Evolutionary conservation across 345 rosid genomes (phyloP).

Genomic region (Toxicodendron radicans): DNA sequence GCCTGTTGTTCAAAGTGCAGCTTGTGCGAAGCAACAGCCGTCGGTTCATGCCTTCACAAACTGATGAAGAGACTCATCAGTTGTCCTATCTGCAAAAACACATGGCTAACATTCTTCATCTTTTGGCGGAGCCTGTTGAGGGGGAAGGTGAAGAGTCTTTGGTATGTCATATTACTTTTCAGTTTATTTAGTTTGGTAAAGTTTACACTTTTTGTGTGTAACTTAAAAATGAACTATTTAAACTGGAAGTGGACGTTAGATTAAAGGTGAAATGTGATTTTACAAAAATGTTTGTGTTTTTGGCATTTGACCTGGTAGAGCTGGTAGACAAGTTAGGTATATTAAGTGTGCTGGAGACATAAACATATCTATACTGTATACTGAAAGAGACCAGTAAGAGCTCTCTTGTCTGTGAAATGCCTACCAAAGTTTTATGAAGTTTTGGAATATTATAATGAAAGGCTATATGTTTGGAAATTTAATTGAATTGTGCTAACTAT

Average conservation of each 20-base stretch:
- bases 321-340: not conserved
- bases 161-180: constrained; percentile 47
- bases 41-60: constrained; percentile 91
- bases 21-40: constrained; percentile 98
- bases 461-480: not conserved
- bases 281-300: not conserved
- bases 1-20: constrained; percentile 41
- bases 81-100: constrained; percentile 94
- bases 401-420: not conserved
- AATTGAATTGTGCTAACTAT: not conserved
- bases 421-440: not conserved
- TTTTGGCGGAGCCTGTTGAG: constrained; percentile 86
- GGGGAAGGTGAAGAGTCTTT: constrained; percentile 87
- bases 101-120: constrained; percentile 78
- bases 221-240: not conserved
- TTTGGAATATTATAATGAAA: not conserved
- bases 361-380: not conserved
- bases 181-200: not conserved
- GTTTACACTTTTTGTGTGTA: not conserved
- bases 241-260: not conserved
- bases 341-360: not conserved
- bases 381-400: not conserved
- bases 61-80: constrained; percentile 98
- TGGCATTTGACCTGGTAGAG: not conserved
- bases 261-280: not conserved